A percentile compares a stretch with the other conserved stretches of the same genome.
Conservation (phyloP, 1,284 basidiomycete genomes). For the Rhodofomes roseus region DNA sequence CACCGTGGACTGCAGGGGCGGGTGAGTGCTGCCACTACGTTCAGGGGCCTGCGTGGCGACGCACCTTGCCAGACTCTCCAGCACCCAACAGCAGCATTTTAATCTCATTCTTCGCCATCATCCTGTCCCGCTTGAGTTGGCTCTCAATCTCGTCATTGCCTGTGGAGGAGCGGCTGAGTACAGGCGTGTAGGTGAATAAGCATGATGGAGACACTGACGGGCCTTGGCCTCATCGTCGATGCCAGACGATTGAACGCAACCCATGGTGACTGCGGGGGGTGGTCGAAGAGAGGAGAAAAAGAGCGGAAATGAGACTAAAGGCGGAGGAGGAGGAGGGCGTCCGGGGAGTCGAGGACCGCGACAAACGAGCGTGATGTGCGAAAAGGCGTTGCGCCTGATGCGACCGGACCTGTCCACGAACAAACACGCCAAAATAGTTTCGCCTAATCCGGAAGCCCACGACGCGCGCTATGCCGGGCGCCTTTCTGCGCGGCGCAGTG, state of each 20-base stretch:
- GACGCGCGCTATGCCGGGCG: neutral
- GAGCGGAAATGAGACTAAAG: conserved; percentile 16
- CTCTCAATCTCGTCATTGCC: conserved; percentile 95
- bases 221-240: conserved; percentile 79
- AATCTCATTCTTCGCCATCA: conserved; percentile 93
- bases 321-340: conserved; percentile 11
- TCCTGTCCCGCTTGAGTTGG: conserved; percentile 90
- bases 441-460: neutral
- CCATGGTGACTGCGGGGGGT: conserved; percentile 42
- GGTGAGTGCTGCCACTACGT: neutral
- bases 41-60: conserved; percentile 14
- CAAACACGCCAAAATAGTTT: conserved; percentile 2
- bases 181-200: neutral
- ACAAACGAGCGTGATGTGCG: conserved; percentile 8
- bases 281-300: conserved; percentile 16
- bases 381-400: conserved; percentile 9
- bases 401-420: neutral
- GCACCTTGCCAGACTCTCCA: conserved; percentile 88
- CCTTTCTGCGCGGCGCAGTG: neutral
- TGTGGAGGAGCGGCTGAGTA: conserved; percentile 24
- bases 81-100: conserved; percentile 91
- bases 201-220: conserved; percentile 48
- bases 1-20: conserved; percentile 69
- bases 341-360: conserved; percentile 1
- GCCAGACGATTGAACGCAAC: conserved; percentile 69